Evolutionary conservation across 257 asterid species (phyloP), one percentile per base, ranked within the genome.

Genomic region (Gentiana straminea): DNA sequence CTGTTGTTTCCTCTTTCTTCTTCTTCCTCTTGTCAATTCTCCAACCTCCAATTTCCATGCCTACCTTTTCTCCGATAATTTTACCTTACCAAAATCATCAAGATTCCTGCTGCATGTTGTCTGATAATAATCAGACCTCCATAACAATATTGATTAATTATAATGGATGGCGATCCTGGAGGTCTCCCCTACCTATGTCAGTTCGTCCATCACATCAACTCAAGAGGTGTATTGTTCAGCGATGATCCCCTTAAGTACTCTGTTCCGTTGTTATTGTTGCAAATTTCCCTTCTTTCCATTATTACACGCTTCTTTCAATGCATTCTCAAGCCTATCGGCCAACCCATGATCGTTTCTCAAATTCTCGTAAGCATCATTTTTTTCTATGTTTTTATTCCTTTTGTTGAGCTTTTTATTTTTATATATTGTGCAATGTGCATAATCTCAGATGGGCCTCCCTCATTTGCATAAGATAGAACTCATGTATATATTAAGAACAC

Each of bases 281-380:
- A 83, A 69, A 69, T 80, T 47, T 80, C 87, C 45, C 70, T 80
- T 8, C 67, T 84, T 48, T 81, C 89, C 43, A n/a, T 70, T 52
- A 51, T 73, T 53, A 74, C 94, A 54, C 82, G 80, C 33, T n/a
- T 58, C 41, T 4, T 76, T 39, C 80, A 77, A 58, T 74, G 64
- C 71, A 60, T 84, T 56, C 86, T 84, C 64, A 76, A 54, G 65
- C 86, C 84, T 15, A 36, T 77, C 36, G 81, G 84, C 65, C 86
- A 84, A 56, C 89, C 94, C 67, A 55, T 77, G 62, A 73, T 81
- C 55, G 80, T 84, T 47, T 77, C 86, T 55, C 94, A 84, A 63
- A 84, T 84, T 72, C 79, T 81, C 35, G 94, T 84, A 65, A 80
- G 83, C 50, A 33, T 62, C 46, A 3, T 24, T 7, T 33, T 2